Percentiles rank a stretch among this genome's conserved stretches.
Conservation (phyloP, 768 basidiomycete species). For the Boletellus ananas region DNA sequence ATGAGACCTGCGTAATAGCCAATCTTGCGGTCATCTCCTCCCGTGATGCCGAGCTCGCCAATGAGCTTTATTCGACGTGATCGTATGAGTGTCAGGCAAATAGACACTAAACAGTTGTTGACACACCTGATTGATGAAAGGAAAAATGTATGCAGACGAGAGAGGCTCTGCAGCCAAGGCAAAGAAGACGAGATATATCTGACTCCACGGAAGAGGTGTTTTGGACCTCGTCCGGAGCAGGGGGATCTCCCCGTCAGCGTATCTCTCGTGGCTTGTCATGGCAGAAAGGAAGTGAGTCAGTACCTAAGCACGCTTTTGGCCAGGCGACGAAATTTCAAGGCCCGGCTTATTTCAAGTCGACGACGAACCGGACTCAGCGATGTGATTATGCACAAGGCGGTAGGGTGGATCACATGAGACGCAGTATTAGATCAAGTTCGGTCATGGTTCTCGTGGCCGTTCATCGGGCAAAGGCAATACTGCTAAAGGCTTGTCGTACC, state of each 20-base stretch:
- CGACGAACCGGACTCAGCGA: no score
- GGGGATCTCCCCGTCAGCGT: slow-evolving; percentile 41
- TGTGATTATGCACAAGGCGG: no score
- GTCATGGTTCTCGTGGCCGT: no score
- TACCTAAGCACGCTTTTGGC: no score
- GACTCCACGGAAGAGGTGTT: slow-evolving; percentile 50
- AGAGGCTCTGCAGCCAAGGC: slow-evolving; percentile 56
- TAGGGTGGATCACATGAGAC: no score
- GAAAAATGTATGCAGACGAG: slow-evolving; percentile 53
- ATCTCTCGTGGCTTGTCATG: slow-evolving; percentile 37
- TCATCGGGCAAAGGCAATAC: no score
- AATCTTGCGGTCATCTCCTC: slow-evolving; percentile 58
- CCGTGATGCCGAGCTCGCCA: slow-evolving; percentile 56
- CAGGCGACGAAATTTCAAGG: no score
- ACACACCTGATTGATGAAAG: slow-evolving; percentile 57
- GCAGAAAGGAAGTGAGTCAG: neutral
- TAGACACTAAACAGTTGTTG: neutral
- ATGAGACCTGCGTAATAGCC: slow-evolving; percentile 65
- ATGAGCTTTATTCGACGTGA: slow-evolving; percentile 42
- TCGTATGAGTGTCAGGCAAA: neutral
- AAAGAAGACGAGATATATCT: slow-evolving; percentile 45
- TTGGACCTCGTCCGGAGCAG: slow-evolving; percentile 35
- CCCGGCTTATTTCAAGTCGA: no score
- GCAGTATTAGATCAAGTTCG: no score
- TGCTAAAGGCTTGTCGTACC: no score